A percentile compares a stretch with the other conserved stretches of the same genome.
phyloP scores from a whole-genome alignment of 2,329 filamentous ascomycete species.

The Diplodia sapinea region DNA sequence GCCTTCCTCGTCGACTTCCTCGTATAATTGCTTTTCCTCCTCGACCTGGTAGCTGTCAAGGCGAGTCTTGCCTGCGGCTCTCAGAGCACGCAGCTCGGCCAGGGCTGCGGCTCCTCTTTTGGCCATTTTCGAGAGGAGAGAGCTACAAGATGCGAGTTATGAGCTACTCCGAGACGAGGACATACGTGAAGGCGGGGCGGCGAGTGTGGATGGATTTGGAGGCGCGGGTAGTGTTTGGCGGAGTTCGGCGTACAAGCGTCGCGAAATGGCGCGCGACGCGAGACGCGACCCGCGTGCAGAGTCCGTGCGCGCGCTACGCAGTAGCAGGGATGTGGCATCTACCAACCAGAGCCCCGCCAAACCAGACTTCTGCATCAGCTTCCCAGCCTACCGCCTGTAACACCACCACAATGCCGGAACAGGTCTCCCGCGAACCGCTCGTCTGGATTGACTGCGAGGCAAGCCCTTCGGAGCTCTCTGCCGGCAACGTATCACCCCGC shows the following conservation, averaged over 20 bases:
- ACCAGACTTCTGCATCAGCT: background rate
- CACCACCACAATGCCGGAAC: conserved; percentile 47
- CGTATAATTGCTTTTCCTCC: conserved; percentile 85
- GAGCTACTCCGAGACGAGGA: background rate
- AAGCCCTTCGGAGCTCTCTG: conserved; percentile 30
- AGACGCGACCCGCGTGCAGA: conserved; percentile 8
- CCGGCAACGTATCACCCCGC: background rate
- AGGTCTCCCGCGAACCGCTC: conserved; percentile 66
- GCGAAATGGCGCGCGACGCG: conserved; percentile 18
- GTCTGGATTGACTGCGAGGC: conserved; percentile 88
- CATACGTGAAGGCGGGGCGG: conserved; percentile 7
- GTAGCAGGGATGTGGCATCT: conserved; percentile 6
- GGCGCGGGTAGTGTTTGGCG: conserved; percentile 10
- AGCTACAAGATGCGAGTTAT: background rate
- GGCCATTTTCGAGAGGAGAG: conserved; percentile 40
- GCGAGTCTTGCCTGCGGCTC: conserved; percentile 88
- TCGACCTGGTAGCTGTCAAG: conserved; percentile 86
- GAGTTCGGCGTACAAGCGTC: conserved; percentile 4
- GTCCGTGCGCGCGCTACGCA: background rate
- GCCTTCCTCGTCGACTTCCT: conserved; percentile 93
- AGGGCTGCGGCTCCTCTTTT: conserved; percentile 40
- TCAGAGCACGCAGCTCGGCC: conserved; percentile 82
- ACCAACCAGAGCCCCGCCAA: conserved; percentile 20
- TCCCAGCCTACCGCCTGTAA: background rate
- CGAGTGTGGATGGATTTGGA: background rate